Conservation (phyloP, 2,329 filamentous ascomycete genomes). For the Pseudogymnoascus sp. region DNA sequence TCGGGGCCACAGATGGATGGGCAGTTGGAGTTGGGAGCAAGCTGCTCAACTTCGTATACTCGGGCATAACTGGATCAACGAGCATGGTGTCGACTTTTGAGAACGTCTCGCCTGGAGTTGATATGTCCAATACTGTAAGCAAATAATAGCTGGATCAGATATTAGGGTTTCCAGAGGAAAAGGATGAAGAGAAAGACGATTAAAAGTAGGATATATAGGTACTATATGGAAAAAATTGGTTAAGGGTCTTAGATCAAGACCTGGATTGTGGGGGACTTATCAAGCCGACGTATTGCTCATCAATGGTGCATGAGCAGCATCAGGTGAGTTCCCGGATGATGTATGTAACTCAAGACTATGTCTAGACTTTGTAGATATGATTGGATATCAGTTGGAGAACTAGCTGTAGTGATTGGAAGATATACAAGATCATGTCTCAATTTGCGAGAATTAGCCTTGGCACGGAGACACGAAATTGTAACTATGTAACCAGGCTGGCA, state of each 20-base stretch:
- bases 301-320: not conserved
- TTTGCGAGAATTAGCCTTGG: not conserved
- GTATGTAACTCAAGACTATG: slow-evolving; percentile 7
- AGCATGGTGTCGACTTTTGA: slow-evolving; percentile 19
- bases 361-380: not conserved
- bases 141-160: not conserved
- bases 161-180: not conserved
- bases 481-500: not conserved
- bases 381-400: not conserved
- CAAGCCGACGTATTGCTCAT: not conserved
- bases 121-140: not conserved
- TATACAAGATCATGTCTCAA: not conserved
- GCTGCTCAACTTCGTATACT: slow-evolving; percentile 19
- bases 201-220: not conserved
- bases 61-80: slow-evolving; percentile 19
- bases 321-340: not conserved
- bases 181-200: slow-evolving; percentile 3
- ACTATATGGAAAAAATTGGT: not conserved
- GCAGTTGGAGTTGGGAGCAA: slow-evolving; percentile 13
- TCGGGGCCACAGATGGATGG: slow-evolving; percentile 13
- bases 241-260: not conserved
- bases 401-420: not conserved
- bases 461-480: not conserved
- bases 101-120: not conserved
- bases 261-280: not conserved